Percentiles rank a stretch among this genome's conserved stretches.
phyloP scores from a whole-genome alignment of 352 stramenopile genomes.

The Peronospora belbahrii region DNA sequence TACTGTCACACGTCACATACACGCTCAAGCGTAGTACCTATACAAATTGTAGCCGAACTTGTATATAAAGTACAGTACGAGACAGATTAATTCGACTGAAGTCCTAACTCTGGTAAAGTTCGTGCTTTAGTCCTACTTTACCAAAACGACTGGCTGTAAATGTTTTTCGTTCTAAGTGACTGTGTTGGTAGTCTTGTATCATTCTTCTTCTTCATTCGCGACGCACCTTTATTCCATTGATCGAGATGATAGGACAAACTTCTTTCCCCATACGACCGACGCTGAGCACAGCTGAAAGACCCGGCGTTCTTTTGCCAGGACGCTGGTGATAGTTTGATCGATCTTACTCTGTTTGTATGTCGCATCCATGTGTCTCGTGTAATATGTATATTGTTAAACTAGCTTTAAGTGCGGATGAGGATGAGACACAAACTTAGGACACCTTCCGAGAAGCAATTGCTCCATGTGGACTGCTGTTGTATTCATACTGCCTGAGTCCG shows the following conservation, averaged over 20 bases:
- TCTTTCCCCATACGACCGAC: conserved; percentile 79
- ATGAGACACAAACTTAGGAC: conserved; percentile 76
- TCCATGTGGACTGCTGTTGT: conserved; percentile 69
- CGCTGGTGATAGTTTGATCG: conserved; percentile 67
- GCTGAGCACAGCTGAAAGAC: conserved; percentile 68
- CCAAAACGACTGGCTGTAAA: neutral
- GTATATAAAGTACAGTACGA: neutral
- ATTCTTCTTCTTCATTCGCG: neutral
- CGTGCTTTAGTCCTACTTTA: neutral
- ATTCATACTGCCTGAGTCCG: conserved; percentile 82
- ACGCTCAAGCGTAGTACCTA: too few relatives aligned
- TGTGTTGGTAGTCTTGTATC: neutral
- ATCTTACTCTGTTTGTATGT: conserved; percentile 7
- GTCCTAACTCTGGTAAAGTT: neutral
- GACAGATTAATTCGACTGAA: neutral
- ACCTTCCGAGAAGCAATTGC: conserved; percentile 74
- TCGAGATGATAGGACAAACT: conserved; percentile 79
- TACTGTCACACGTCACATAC: too few relatives aligned
- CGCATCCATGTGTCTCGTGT: neutral
- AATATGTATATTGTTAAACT: conserved; percentile 15
- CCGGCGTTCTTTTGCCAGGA: conserved; percentile 55
- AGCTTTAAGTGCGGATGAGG: conserved; percentile 30
- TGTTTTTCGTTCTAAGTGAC: neutral
- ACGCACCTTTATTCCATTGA: conserved; percentile 1
- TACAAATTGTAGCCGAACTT: too few relatives aligned